These are phyloP conservation scores for Coemansia sp. DNA, from an alignment of 192 early-diverging fungal genomes.

Conservation along the genomic window DNA sequence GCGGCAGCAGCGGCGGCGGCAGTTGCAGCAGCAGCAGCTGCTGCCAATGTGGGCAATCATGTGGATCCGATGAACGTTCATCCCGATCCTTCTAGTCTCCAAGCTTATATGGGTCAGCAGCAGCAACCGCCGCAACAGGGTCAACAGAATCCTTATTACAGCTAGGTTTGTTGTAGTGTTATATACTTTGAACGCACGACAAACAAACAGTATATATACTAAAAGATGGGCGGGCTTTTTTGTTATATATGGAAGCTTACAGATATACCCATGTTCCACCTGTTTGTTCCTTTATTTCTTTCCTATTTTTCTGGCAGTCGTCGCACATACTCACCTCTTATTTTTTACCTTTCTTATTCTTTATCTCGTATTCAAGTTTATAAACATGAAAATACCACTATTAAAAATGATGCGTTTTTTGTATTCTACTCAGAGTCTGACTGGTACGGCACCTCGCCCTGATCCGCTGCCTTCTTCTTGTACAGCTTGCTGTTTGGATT, in stretches of 20 bases:
- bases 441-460: conserved; percentile 38
- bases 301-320: not conserved
- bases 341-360: not conserved
- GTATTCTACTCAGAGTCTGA: conserved; percentile 45
- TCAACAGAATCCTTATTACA: conserved; percentile 47
- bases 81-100: conserved; percentile 29
- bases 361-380: not conserved
- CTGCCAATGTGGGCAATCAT: conserved; percentile 15
- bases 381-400: not conserved
- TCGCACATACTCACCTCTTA: not conserved
- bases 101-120: conserved; percentile 43
- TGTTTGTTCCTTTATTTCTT: conserved; percentile 8
- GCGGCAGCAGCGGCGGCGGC: conserved; percentile 19
- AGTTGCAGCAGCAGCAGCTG: conserved; percentile 19
- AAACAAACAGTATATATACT: no score
- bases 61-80: conserved; percentile 33
- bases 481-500: conserved; percentile 69
- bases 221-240: not conserved
- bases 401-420: not conserved
- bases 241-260: not conserved
- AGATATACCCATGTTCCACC: no score
- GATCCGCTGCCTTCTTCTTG: conserved; percentile 38
- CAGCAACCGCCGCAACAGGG: not conserved
- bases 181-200: no score
- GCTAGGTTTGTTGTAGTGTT: conserved; percentile 14